Evolutionary conservation across 176 grass and related monocot genomes (phyloP), one percentile per base, ranked within the genome.

Genomic region (Zoysia pacifica): DNA sequence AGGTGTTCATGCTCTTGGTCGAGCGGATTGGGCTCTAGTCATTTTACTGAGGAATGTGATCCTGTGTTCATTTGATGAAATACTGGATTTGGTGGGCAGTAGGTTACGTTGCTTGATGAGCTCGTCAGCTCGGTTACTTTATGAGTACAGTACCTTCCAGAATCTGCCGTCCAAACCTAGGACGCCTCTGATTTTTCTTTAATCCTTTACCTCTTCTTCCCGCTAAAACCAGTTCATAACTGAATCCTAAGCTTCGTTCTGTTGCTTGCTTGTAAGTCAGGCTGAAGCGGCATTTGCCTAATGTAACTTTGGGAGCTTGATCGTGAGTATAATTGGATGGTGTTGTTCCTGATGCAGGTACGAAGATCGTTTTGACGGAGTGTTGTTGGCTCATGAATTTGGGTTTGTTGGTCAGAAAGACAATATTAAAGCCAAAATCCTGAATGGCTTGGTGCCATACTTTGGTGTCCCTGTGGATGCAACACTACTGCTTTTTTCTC

Each of bases 321-420:
- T 39, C 9, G 14, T 64, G 56, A 76, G 5, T 36, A 16, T 18
- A 64, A 64, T 19, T 49, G 40, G 65, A 58, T 86, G 13, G 16
- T 67, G 20, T 4, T 2, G 10, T 79, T 77, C 12, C 41, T 69
- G 39, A 8, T 10, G 16, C 83, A 98, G 96, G 70, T 93, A 94
- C n/a, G 86, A 91, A 55, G 92, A 91, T 48, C 79, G 69, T 54
- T 91, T 98, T 83, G 92, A 98, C 46, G 92, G 96, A 0, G 88
- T 93, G 20, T 48, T 98, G 20, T 66, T 94, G 77, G 82, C 84
- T 46, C 90, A 94, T 67, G 79, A 93, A 51, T 5, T 83, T 39
- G 2, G 3, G 13, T 3, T 86, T 49, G n/a, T 80, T 72, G 44
- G 52, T 59, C 12, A 78, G 6, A 77, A 51, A n/a, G 84, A 82